Evolutionary conservation across 2,329 filamentous ascomycete species (phyloP).

Genomic region (Pyricularia sp.): DNA sequence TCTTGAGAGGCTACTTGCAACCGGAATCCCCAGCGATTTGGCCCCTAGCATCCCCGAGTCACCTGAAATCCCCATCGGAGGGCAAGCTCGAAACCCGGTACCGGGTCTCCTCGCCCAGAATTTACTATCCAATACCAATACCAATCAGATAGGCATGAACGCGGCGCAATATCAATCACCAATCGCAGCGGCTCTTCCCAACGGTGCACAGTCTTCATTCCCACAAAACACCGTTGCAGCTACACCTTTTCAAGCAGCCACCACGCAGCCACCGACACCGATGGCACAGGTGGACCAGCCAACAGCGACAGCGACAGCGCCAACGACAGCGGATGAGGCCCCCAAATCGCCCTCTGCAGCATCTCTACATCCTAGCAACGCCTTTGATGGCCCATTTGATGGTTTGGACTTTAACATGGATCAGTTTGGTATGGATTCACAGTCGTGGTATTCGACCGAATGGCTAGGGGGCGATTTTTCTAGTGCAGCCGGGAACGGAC

Average conservation of each 20-base stretch:
- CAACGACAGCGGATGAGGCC: background rate
- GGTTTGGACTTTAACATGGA: constrained; percentile 22
- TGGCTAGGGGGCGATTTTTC: constrained; percentile 11
- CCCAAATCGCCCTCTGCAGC: constrained; percentile 9
- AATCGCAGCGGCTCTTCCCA: background rate
- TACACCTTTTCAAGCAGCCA: background rate
- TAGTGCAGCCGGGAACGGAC: background rate
- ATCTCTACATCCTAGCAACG: constrained; percentile 19
- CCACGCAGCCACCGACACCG: background rate
- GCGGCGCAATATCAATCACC: background rate
- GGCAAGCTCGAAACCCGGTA: background rate
- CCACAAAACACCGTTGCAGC: background rate
- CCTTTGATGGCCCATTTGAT: constrained; percentile 23
- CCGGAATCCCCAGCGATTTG: constrained; percentile 26
- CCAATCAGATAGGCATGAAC: background rate
- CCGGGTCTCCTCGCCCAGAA: background rate
- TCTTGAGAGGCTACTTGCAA: constrained; percentile 39
- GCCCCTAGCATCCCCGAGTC: constrained; percentile 17
- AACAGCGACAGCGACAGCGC: background rate
- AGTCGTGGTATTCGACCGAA: constrained; percentile 15
- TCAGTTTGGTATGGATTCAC: constrained; percentile 14
- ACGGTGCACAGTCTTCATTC: background rate
- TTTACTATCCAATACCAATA: background rate
- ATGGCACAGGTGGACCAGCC: background rate
- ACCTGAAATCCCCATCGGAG: constrained; percentile 5